These are phyloP conservation scores for Puccinia sorghi DNA, from an alignment of 1,284 basidiomycete genomes.

Conservation along the genomic window DNA sequence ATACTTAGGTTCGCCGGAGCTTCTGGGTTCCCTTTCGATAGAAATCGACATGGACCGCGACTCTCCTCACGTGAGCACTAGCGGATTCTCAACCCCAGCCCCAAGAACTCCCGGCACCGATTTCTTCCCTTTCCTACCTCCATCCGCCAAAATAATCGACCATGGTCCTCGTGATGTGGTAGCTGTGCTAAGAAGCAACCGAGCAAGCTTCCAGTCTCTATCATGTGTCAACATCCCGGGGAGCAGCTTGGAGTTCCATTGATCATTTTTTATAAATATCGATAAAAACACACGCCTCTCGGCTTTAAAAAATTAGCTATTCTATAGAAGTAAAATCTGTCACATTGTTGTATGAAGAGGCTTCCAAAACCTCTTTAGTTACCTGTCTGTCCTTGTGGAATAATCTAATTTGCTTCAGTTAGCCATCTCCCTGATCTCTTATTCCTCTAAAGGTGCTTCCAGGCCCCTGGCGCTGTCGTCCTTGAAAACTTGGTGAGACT, in stretches of 20 bases:
- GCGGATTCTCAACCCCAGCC: neutral
- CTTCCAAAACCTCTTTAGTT: neutral
- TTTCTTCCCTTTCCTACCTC: slow-evolving; percentile 6
- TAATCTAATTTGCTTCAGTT: neutral
- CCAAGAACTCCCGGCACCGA: slow-evolving; percentile 5
- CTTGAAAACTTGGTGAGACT: neutral
- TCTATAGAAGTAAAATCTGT: slow-evolving; percentile 2
- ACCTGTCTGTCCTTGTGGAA: neutral
- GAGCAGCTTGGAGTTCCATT: slow-evolving; percentile 25
- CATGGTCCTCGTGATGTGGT: slow-evolving; percentile 7
- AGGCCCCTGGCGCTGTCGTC: no score
- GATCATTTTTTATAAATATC: neutral
- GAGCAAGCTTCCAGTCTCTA: neutral
- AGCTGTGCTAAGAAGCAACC: neutral
- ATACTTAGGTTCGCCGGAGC: neutral
- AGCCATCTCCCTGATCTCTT: no score
- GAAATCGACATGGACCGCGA: neutral
- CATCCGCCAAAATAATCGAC: slow-evolving; percentile 6
- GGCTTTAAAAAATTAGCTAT: neutral
- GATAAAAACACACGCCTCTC: neutral
- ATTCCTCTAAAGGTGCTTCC: no score
- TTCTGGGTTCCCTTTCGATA: neutral
- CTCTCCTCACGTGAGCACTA: slow-evolving; percentile 12
- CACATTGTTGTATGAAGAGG: neutral
- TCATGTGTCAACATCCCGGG: slow-evolving; percentile 23